Conservation (phyloP, 495 filamentous ascomycete species). For the Penicillium lividum region DNA sequence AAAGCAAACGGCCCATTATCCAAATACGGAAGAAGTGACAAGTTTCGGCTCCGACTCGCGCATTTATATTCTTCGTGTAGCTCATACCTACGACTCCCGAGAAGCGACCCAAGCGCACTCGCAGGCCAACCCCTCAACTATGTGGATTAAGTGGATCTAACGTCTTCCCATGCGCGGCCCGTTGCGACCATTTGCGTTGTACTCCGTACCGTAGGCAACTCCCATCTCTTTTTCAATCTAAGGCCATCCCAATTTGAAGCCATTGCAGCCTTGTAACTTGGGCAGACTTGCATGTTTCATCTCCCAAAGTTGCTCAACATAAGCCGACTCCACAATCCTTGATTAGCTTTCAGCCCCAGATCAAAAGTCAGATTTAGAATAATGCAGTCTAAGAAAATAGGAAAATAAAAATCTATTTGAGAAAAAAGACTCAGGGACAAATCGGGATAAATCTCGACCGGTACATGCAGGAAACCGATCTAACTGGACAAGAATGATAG, state of each 20-base stretch:
- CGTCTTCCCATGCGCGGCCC: neutral
- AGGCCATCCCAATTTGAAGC: neutral
- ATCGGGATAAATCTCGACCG: neutral
- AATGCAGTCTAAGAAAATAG: neutral
- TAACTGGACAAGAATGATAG: conserved; percentile 2
- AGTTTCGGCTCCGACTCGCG: neutral
- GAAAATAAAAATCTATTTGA: too few relatives aligned
- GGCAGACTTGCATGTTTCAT: neutral
- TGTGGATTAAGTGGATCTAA: neutral
- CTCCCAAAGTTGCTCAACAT: neutral
- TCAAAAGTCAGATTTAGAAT: neutral
- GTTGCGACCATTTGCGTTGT: neutral
- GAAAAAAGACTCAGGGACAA: neutral
- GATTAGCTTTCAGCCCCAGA: neutral
- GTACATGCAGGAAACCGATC: neutral
- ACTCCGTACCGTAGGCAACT: neutral
- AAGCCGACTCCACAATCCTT: neutral
- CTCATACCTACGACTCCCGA: neutral
- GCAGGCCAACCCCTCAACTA: neutral
- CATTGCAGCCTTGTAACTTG: neutral
- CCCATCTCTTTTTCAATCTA: neutral
- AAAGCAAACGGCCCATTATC: neutral
- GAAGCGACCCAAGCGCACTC: neutral
- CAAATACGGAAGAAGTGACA: neutral
- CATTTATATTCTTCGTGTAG: neutral